phyloP scores from a whole-genome alignment of 106 monocot genomes.

The Dioscorea zingiberensis region DNA sequence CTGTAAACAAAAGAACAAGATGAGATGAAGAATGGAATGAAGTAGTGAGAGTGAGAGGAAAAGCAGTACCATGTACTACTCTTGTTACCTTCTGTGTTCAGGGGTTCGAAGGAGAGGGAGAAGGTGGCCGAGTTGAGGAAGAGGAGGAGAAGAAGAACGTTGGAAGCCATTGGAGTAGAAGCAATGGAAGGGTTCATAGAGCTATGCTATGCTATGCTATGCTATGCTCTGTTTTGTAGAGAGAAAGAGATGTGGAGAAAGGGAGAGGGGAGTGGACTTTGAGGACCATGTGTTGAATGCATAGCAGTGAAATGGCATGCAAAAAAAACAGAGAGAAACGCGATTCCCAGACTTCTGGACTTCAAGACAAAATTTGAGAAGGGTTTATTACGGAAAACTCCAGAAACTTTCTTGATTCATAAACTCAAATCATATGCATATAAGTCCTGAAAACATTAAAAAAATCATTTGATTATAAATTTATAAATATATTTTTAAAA shows the following conservation, averaged over 20 bases:
- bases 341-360: no score
- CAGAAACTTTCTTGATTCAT: no score
- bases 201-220: no score
- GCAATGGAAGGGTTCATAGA: neutral
- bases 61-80: neutral
- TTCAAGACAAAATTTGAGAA: no score
- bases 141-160: slow-evolving; percentile 17
- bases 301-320: neutral
- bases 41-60: neutral
- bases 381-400: no score
- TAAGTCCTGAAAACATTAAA: no score
- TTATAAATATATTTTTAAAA: no score
- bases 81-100: slow-evolving; percentile 51
- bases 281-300: neutral
- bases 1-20: neutral
- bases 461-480: no score
- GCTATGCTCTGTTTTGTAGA: neutral
- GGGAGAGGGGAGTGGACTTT: neutral
- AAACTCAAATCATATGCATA: no score
- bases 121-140: slow-evolving; percentile 9
- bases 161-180: slow-evolving; percentile 26
- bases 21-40: neutral
- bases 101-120: slow-evolving; percentile 45
- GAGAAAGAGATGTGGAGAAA: neutral
- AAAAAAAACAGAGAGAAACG: neutral